Base-by-base conservation (phyloP, 352 stramenopile genomes). In the Pythium pyrilobum region DNA sequence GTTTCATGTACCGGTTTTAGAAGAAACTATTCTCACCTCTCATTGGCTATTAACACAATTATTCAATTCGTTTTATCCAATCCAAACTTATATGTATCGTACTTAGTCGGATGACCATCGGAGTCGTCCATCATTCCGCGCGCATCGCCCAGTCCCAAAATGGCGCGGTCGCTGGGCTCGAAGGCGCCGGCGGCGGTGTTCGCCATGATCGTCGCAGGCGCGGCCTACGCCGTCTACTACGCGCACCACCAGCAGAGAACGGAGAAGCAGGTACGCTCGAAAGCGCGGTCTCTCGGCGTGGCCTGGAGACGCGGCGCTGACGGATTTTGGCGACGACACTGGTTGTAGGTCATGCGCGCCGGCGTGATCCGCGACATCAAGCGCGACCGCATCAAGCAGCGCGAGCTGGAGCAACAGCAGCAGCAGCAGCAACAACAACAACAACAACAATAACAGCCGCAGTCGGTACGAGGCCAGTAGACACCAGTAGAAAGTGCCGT, bases 281-380 rank as follows among this genome's bases (percentile, higher is more conserved):
- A 37, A 3, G 44, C 2, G 21, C 15, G 40, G 21, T n/a, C 15
- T 10, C 13, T 15, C 38, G 11, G 36, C 27, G 16, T 34, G 42
- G 20, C 7, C 20, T 52, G 43, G 24, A 24, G 27, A 42, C 7
- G 27, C 32, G 9, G 25, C 12, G 4, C 41, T 18, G 9, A 43
- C 38, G 11, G 6, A 43, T 7, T 21, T 21, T 32, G 16, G 6
- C 31, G 32, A 34, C 6, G 36, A 25, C 18, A 31, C 38, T 48
- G 10, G 13, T 18, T 59, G 2, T 25, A 66, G 58, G 51, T 61
- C 33, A 92, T 92, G 81, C 74, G 78, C 23, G 74, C 78, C 18
- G 81, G 81, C 5, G 81, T 92, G 40, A 87, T 89, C 46, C 83
- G 83, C 50, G 81, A 92, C 62, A 92, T 92, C 52, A 84, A 78